A percentile compares a stretch with the other conserved stretches of the same genome.
Conservation (phyloP, 2,329 filamentous ascomycete species). For the Cytospora leucostoma region DNA sequence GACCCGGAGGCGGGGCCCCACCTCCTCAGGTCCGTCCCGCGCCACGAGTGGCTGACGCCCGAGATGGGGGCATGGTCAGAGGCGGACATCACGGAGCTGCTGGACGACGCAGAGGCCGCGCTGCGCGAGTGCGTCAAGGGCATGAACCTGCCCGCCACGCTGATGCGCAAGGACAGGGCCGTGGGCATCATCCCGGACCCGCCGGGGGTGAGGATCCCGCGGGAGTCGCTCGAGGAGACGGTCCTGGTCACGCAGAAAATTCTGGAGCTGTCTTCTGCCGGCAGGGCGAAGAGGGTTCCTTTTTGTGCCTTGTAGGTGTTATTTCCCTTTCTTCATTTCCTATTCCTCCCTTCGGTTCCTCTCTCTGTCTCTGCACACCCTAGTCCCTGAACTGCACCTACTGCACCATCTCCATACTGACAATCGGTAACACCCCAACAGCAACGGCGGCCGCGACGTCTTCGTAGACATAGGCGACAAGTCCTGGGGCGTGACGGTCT, state of each 20-base stretch:
- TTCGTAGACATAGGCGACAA: constrained; percentile 99
- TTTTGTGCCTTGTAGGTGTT: constrained; percentile 77
- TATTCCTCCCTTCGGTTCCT: too few species aligned
- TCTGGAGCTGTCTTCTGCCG: constrained; percentile 76
- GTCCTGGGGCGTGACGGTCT: constrained; percentile 90
- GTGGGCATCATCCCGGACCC: constrained; percentile 74
- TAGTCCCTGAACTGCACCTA: neutral
- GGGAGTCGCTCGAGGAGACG: constrained; percentile 93
- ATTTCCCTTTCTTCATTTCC: too few species aligned
- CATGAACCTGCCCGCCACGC: constrained; percentile 74
- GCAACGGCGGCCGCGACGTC: constrained; percentile 92
- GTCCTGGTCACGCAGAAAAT: constrained; percentile 93
- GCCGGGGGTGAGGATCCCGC: constrained; percentile 67
- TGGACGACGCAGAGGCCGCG: constrained; percentile 85
- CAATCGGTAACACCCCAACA: neutral
- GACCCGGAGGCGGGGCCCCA: constrained; percentile 59
- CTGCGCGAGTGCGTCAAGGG: constrained; percentile 78
- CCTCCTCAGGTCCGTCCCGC: constrained; percentile 68
- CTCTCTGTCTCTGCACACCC: neutral
- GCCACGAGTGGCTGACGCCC: constrained; percentile 70
- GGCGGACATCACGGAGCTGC: constrained; percentile 72
- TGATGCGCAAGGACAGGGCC: constrained; percentile 86
- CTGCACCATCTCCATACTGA: neutral
- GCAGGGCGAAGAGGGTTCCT: constrained; percentile 60
- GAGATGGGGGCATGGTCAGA: constrained; percentile 80